phyloP scores from a whole-genome alignment of 2,329 filamentous ascomycete genomes.

The Leptographium wingfieldii region DNA sequence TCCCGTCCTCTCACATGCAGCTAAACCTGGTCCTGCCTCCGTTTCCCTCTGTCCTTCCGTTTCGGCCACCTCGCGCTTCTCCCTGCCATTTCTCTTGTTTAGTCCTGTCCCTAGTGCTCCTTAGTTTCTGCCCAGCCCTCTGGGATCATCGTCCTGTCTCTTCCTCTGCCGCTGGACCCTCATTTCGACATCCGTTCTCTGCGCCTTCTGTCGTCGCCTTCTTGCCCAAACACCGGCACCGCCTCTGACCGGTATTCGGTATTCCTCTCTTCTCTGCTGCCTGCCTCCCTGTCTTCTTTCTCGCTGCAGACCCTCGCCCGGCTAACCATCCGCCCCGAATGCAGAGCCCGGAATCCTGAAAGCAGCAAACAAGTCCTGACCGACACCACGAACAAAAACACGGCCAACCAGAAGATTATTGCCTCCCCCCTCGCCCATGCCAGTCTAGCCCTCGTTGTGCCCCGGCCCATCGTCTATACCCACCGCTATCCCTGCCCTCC shows the following conservation, averaged over 20 bases:
- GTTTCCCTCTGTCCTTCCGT: background rate
- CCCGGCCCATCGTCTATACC: background rate
- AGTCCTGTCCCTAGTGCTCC: background rate
- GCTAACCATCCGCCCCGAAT: background rate
- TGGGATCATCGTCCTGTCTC: background rate
- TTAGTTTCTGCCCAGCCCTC: background rate
- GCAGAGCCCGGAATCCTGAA: background rate
- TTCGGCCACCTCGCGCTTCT: background rate
- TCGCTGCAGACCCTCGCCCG: background rate
- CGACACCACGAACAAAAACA: background rate
- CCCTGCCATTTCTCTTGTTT: background rate
- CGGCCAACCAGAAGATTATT: background rate
- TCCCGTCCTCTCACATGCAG: too few species aligned
- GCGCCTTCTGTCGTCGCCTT: too few species aligned
- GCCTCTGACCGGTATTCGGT: too few species aligned
- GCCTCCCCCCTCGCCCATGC: background rate
- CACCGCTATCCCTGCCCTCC: background rate
- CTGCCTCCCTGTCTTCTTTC: too few species aligned
- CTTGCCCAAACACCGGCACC: too few species aligned
- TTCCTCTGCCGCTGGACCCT: background rate
- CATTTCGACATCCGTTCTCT: background rate
- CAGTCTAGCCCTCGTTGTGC: background rate
- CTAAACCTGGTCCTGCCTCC: background rate
- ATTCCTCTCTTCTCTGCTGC: too few species aligned
- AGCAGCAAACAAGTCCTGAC: background rate